Base-by-base conservation (phyloP, 345 rosid species). In the Gossypioides kirkii region DNA sequence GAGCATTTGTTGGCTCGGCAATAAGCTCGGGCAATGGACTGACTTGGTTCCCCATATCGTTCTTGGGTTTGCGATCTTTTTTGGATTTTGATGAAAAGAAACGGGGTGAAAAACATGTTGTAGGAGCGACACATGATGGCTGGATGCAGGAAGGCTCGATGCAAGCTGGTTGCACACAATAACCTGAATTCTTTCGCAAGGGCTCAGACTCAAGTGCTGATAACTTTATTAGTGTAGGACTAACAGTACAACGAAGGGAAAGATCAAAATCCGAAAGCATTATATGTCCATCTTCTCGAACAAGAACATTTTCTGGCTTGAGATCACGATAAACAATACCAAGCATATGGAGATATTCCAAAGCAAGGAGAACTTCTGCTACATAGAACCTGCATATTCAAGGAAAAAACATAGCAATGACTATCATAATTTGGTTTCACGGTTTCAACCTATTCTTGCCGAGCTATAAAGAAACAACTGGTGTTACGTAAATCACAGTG, bases 241-340 rank as follows among this genome's bases (percentile, higher is more conserved):
- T 83, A 26, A 86, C 89, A 1, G 85, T 80, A 72, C 90, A 88
- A 9, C 90, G 86, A 69, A 88, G 86, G 73, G 97, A 91, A 70
- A 91, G 94, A 77, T 91, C 97, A 20, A 91, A 91, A 73, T 91
- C 97, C 0, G 97, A 91, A 53, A 91, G 95, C 97, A 91, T 91
- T 56, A 91, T 89, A 60, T 91, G 97, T 43, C 92, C 96, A 75
- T 92, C 97, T 23, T 90, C 97, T 85, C 97, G 87, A 70, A 86
- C 96, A 70, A 92, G 92, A 76, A 92, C 93, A 78, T 92, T 92
- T 83, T 88, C 97, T 0, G 96, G 97, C 81, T 90, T 90, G 45
- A 91, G 85, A 73, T 91, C 97, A 58, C 97, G 91, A 76, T 91
- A 91, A 9, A 91, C 82, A 73, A 91, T 86, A 42, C 97, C 97